phyloP scores from a whole-genome alignment of 1,139 yeast genomes.

The Pichia sp. region DNA sequence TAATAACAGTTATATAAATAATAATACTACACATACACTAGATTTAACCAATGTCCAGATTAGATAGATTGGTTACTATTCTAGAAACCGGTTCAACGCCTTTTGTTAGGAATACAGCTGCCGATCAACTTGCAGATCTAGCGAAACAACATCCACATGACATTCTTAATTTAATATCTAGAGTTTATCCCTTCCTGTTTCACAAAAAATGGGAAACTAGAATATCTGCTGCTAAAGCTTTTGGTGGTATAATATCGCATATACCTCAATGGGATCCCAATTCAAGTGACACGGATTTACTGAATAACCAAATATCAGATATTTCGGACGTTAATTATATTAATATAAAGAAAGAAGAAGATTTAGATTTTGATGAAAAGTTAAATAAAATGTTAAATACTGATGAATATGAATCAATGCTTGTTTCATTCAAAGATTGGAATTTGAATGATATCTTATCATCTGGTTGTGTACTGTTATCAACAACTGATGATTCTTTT shows the following conservation, averaged over 20 bases:
- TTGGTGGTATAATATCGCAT: slow-evolving; percentile 86
- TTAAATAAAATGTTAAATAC: slow-evolving; percentile 39
- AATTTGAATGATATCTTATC: slow-evolving; percentile 58
- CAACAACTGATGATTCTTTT: slow-evolving; percentile 52
- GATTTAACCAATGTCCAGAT: too few species aligned
- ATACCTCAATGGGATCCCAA: slow-evolving; percentile 86
- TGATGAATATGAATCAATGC: slow-evolving; percentile 40
- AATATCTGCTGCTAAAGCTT: slow-evolving; percentile 88
- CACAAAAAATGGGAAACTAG: slow-evolving; percentile 94
- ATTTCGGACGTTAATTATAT: slow-evolving; percentile 18
- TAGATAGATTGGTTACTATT: slow-evolving; percentile 70
- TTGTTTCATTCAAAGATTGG: slow-evolving; percentile 58
- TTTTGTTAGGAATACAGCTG: slow-evolving; percentile 91
- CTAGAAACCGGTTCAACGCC: slow-evolving; percentile 95
- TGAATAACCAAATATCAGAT: neutral
- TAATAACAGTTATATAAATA: too few species aligned
- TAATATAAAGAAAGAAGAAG: slow-evolving; percentile 29
- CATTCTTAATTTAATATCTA: slow-evolving; percentile 68
- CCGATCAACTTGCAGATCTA: slow-evolving; percentile 91
- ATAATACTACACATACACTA: too few species aligned
- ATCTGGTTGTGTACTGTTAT: slow-evolving; percentile 66
- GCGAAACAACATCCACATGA: slow-evolving; percentile 96
- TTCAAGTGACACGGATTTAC: slow-evolving; percentile 26
- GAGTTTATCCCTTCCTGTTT: slow-evolving; percentile 85
- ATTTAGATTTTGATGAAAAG: slow-evolving; percentile 17